Percentiles rank a stretch among this genome's conserved stretches.
phyloP scores from a whole-genome alignment of 106 monocot species.

The Dactylorhiza incarnata region DNA sequence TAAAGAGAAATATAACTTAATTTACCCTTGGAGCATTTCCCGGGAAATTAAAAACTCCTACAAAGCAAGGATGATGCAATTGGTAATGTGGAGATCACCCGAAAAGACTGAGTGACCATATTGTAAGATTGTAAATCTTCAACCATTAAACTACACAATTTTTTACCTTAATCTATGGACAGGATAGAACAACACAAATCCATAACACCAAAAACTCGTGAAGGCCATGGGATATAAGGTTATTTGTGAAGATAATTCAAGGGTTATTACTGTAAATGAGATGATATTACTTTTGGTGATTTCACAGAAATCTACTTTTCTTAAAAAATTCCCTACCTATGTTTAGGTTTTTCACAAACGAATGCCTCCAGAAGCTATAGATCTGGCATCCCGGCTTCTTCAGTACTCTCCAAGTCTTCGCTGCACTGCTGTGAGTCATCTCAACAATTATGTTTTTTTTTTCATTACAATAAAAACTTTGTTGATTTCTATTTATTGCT shows the following conservation, averaged over 20 bases:
- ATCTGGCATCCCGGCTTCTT: slow-evolving; percentile 76
- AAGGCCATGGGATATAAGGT: background rate
- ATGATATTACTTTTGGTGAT: background rate
- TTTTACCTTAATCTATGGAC: too few relatives aligned
- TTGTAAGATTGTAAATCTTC: too few relatives aligned
- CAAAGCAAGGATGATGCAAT: too few relatives aligned
- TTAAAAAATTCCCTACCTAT: background rate
- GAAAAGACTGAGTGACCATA: too few relatives aligned
- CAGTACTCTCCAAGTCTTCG: slow-evolving; percentile 81
- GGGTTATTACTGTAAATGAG: background rate
- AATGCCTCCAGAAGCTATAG: slow-evolving; percentile 95
- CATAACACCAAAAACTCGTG: background rate
- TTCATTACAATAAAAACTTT: background rate
- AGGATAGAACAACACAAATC: too few relatives aligned
- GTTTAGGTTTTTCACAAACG: slow-evolving; percentile 69
- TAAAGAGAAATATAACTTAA: too few relatives aligned
- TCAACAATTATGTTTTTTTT: background rate
- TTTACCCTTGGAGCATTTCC: too few relatives aligned
- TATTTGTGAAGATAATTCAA: background rate
- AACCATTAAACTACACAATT: too few relatives aligned
- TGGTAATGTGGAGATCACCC: too few relatives aligned
- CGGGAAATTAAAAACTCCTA: too few relatives aligned
- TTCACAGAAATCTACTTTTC: background rate
- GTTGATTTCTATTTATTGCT: background rate
- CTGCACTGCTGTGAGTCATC: slow-evolving; percentile 63